Evolutionary conservation across 2,329 filamentous ascomycete species (phyloP).

Genomic region (Fusarium caatingaense): DNA sequence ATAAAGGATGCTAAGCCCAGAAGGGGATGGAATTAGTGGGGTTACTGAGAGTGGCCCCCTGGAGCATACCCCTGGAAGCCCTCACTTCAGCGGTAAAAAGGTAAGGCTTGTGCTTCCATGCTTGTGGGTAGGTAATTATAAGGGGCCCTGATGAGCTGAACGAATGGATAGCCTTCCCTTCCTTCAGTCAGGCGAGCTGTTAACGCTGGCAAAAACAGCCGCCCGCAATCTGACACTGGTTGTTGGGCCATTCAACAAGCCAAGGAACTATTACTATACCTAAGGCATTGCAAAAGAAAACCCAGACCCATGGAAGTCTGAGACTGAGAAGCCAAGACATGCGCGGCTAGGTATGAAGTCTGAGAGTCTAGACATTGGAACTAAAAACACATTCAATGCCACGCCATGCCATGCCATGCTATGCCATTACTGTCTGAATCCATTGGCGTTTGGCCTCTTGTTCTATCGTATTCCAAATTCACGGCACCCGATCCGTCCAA

Average conservation of each 20-base stretch:
- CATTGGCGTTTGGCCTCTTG: constrained; percentile 20
- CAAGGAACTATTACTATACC: background rate
- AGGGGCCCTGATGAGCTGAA: constrained; percentile 20
- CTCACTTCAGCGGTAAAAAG: constrained; percentile 26
- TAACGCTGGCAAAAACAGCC: constrained; percentile 20
- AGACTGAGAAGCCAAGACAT: background rate
- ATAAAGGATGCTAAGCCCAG: background rate
- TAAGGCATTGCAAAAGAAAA: background rate
- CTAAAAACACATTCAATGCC: constrained; percentile 6
- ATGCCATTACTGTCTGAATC: constrained; percentile 1
- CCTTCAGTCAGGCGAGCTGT: background rate
- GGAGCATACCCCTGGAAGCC: constrained; percentile 18
- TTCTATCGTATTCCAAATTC: constrained; percentile 9
- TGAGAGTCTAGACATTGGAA: background rate
- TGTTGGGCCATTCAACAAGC: background rate
- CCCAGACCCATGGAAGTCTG: background rate
- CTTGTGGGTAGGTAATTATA: background rate
- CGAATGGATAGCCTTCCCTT: constrained; percentile 8
- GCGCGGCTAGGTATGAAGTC: constrained; percentile 11
- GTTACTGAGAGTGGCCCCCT: constrained; percentile 6
- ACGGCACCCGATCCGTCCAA: constrained; percentile 6
- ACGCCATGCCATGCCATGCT: background rate
- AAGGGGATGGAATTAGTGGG: constrained; percentile 13
- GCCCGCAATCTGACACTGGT: constrained; percentile 32
- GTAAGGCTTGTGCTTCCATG: constrained; percentile 9